phyloP scores from a whole-genome alignment of 176 grass and related monocot species.

The Oryza punctata region DNA sequence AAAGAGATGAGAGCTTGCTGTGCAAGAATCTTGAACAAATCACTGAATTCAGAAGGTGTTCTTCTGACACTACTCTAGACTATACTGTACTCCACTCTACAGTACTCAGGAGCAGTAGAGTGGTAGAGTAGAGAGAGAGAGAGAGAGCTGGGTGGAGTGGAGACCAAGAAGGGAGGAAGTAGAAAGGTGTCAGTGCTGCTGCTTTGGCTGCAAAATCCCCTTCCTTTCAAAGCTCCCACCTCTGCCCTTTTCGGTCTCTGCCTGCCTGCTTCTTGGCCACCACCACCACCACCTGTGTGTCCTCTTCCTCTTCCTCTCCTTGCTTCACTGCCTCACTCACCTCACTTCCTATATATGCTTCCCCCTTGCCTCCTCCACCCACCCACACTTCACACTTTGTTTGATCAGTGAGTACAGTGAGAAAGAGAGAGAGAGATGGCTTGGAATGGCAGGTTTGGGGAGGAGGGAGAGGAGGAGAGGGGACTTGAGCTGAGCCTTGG shows the following conservation, averaged over 20 bases:
- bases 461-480: conserved; percentile 53
- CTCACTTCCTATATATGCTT: conserved; percentile 32
- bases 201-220: neutral
- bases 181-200: neutral
- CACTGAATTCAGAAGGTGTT: neutral
- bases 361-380: neutral
- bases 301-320: neutral
- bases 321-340: neutral
- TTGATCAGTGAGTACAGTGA: neutral
- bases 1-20: neutral
- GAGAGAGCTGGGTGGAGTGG: neutral
- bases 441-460: conserved; percentile 52
- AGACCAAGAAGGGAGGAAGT: neutral
- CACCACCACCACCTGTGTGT: conserved; percentile 27
- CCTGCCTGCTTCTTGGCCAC: conserved; percentile 33
- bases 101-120: neutral
- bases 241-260: conserved; percentile 35
- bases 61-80: too few species aligned
- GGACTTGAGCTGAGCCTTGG: conserved; percentile 73
- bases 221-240: neutral
- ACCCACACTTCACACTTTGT: neutral
- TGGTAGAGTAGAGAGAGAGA: neutral
- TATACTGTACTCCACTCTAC: too few species aligned
- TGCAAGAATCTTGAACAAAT: neutral
- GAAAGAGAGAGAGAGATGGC: conserved; percentile 29